Base-by-base conservation (phyloP, 306 rosid genomes). In the Parietaria judaica region DNA sequence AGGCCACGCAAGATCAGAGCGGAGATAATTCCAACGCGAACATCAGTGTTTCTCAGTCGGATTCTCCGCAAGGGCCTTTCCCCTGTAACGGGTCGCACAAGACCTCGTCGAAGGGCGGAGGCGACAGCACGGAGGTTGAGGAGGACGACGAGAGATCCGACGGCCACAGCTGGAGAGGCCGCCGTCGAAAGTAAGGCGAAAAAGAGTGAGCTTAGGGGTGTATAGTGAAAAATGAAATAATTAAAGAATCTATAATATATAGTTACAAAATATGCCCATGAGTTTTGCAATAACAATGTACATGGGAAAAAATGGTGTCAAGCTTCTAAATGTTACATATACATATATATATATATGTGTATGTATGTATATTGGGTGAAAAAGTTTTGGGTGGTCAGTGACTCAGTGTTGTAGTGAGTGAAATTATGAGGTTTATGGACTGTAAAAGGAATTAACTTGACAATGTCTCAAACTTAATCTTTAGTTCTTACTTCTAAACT, bases 71-170 rank as follows among this genome's bases (percentile, higher is more conserved):
- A 56, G 88, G 94, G 61, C 92, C 94, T 69, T 80, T 84, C 11
- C 70, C 74, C 2, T 54, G 71, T 3, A 69, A 67, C 37, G 87
- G 77, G 52, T 85, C 83, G 31, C 79, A 57, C 44, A 83, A 81
- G 60, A 88, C 83, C 7, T 68, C 72, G 17, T 86, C 91, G 0
- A 79, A 83, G 56, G 76, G 73, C 11, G 83, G 86, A 35, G 66
- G 76, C 8, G 66, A 80, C 65, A 81, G 90, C 47, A 60, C 72
- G 68, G 87, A 83, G 45, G 45, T 41, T 56, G 86, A 72, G 39
- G 96, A 87, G 70, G 87, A 75, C 55, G 95, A 83, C 57, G 95
- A 83, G 53, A 83, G 74, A 66, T 91, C 95, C 54, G 97, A 87
- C 68, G 84, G 96, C 66, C 76, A 69, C 37, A 87, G 90, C 64